Conservation (phyloP, 495 filamentous ascomycete genomes). For the Aspergillus incahuasiensis region DNA sequence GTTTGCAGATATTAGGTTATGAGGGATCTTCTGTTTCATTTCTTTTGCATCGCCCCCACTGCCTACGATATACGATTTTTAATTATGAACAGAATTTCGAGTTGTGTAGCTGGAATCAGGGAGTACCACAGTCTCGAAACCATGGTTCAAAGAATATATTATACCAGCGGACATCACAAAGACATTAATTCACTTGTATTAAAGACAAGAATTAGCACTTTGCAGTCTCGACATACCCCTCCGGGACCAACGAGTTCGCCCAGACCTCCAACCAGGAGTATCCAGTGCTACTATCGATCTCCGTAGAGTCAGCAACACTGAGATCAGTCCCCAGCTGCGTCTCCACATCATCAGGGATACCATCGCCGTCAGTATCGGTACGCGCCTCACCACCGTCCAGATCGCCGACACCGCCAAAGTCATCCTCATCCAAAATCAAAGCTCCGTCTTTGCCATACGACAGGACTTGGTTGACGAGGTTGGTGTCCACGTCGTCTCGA, state of each 20-base stretch:
- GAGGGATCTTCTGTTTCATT: too few species aligned
- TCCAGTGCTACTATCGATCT: slow-evolving; percentile 14
- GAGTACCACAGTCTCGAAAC: too few species aligned
- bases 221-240: not conserved
- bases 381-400: slow-evolving; percentile 7
- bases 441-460: slow-evolving; percentile 12
- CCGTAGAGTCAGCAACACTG: slow-evolving; percentile 13
- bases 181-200: too few species aligned
- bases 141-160: too few species aligned
- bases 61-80: too few species aligned
- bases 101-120: too few species aligned
- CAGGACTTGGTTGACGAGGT: slow-evolving; percentile 11
- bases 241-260: slow-evolving; percentile 19
- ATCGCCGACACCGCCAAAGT: slow-evolving; percentile 13
- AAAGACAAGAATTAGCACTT: not conserved
- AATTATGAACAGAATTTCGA: too few species aligned
- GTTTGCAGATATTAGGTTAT: too few species aligned
- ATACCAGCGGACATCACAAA: too few species aligned
- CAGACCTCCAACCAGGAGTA: slow-evolving; percentile 19
- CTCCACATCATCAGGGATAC: slow-evolving; percentile 18
- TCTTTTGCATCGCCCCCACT: too few species aligned
- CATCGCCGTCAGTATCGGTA: slow-evolving; percentile 17
- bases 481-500: slow-evolving; percentile 13
- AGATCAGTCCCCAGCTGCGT: slow-evolving; percentile 13
- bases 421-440: slow-evolving; percentile 15